Base-by-base conservation (phyloP, 2,329 filamentous ascomycete species). In the Ceratocystis papillata region DNA sequence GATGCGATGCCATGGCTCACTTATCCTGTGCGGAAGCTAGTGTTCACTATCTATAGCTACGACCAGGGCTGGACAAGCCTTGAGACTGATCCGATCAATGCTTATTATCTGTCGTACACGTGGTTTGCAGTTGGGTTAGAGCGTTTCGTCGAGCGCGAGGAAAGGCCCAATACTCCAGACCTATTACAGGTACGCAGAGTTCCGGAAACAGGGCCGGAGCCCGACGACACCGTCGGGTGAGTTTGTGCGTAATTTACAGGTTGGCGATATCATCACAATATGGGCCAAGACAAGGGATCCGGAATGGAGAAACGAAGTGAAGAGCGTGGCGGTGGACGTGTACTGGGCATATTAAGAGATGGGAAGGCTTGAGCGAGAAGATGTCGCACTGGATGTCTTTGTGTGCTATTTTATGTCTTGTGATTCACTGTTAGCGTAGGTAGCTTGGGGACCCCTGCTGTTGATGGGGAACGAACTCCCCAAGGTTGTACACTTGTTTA, bases 71-170 rank as follows among this genome's bases (percentile, higher is more conserved):
- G 79, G 78, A 77, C 78, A 44, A 76, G 77, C 15, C 68, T 73
- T 0, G 1, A 0, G 0, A 53, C 12, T 0, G 63, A 71, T 3
- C 57, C 57, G 7, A 33, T 3, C 12, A 41, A 48, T 25, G 45
- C 12, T 15, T 67, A 65, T 28, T 30, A 5, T 7, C 68, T 60
- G 1, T 82, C 84, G 0, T 84, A 75, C 74, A 84, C 84, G 0
- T 87, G 84, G 84, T 86, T 86, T 67, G 84, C 86, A 65, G 82
- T 79, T n/a, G 84, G 84, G 0, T 71, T 85, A 17, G 84, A 87
- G 72, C 77, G 77, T 3, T 80, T 83, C 61, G 79, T 81, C 75
- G 75, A 20, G 70, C 70, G 12, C 20, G 5, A 53, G 8, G 48
- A 53, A 3, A 7, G 2, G 5, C 64, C 62, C 50, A 37, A 64